These are phyloP conservation scores for Tricholoma matsutake DNA, from an alignment of 768 basidiomycete species.

Conservation along the genomic window DNA sequence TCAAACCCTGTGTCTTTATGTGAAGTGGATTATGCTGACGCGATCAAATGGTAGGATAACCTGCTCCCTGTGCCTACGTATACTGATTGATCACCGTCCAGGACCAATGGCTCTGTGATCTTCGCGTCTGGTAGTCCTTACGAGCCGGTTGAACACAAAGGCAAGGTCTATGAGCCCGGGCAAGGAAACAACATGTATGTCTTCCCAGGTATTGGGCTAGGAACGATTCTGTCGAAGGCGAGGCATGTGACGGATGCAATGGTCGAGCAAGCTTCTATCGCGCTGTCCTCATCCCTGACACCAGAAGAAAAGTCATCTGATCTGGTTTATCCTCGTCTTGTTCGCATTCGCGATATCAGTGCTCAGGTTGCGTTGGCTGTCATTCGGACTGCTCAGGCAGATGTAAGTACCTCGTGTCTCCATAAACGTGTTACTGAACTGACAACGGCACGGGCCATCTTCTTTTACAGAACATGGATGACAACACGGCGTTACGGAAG, in stretches of 20 bases:
- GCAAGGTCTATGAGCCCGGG: constrained; percentile 54
- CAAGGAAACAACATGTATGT: constrained; percentile 85
- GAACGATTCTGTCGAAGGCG: constrained; percentile 55
- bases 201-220: constrained; percentile 61
- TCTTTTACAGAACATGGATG: constrained; percentile 37
- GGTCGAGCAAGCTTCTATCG: constrained; percentile 64
- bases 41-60: constrained; percentile 48
- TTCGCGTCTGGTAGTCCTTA: constrained; percentile 78
- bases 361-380: constrained; percentile 60
- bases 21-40: constrained; percentile 60
- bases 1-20: constrained; percentile 67
- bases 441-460: neutral
- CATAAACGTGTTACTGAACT: neutral
- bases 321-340: constrained; percentile 67
- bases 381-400: constrained; percentile 60
- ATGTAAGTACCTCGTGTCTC: constrained; percentile 35
- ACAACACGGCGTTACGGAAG: constrained; percentile 44
- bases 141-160: constrained; percentile 44
- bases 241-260: constrained; percentile 62
- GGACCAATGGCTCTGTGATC: constrained; percentile 64
- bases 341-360: constrained; percentile 64
- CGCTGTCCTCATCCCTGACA: constrained; percentile 55
- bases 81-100: constrained; percentile 16
- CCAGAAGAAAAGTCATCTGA: constrained; percentile 51
- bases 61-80: neutral